Base-by-base conservation (phyloP, 2,329 filamentous ascomycete species). In the Colletotrichum higginsianum region DNA sequence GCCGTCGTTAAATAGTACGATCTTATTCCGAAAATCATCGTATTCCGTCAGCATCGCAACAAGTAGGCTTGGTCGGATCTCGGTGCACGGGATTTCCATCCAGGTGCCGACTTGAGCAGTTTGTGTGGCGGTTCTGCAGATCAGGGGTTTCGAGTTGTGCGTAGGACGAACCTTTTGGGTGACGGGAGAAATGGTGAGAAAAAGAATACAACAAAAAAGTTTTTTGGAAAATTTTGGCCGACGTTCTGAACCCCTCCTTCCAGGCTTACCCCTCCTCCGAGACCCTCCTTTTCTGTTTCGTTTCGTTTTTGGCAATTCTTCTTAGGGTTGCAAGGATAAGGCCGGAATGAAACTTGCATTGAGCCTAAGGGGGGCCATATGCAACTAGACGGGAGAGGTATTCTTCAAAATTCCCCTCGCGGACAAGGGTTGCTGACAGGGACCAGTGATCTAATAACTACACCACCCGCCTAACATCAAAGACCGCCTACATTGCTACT, bases 291-390 rank as follows among this genome's bases (percentile, higher is more conserved):
- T 62, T 67, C 64, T 26, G 68, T 71, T 71, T 67, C 68, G 68
- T 67, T 71, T 63, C 52, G 64, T 71, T 71, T 71, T 56, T 50
- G 67, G 50, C 64, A 57, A 50, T 67, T 71, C 64, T 44, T 71
- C 58, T 40, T 61, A 71, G 68, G 64, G 68, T 71, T 71, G 64
- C 68, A 67, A 67, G 68, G 64, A 53, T 64, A 57, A 53, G 53
- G 57, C 26, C 38, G 38, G 23, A 67, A 40, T 55, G 16, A 62
- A 42, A 40, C 52, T 47, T 57, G 57, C 35, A 55, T 62, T 71
- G 64, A 62, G 42, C 30, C 50, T 67, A 68, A 26, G 16, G 26
- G 52, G 35, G 68, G 30, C 35, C 38, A 44, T 71, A 67, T 71
- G 65, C 12, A 62, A 50, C 42, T 67, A 67, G 21, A n/a, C 68